Conservation (phyloP, 306 rosid genomes). For the Dryas octopetala region DNA sequence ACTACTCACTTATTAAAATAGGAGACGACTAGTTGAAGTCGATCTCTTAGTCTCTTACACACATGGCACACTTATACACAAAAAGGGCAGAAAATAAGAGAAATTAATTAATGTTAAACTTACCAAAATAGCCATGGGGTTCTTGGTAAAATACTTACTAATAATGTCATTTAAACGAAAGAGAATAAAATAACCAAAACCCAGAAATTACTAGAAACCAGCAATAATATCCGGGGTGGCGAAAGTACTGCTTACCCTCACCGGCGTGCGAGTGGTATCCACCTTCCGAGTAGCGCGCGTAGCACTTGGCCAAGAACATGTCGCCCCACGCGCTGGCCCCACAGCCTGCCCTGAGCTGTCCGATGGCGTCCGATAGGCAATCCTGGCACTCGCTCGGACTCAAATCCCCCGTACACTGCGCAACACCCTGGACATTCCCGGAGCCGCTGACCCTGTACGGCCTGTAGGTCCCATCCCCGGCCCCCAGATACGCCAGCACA, state of each 20-base stretch:
- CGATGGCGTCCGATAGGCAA: slow-evolving; percentile 71
- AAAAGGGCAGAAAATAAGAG: background rate
- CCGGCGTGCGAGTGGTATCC: slow-evolving; percentile 39
- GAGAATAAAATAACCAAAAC: background rate
- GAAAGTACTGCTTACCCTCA: slow-evolving; percentile 44
- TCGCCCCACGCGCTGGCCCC: slow-evolving; percentile 64
- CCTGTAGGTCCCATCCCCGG: slow-evolving; percentile 38
- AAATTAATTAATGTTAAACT: background rate
- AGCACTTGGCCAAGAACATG: slow-evolving; percentile 83
- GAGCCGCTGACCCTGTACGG: slow-evolving; percentile 34
- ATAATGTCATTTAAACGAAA: background rate
- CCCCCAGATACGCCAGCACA: slow-evolving; percentile 48
- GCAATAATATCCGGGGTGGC: slow-evolving; percentile 22
- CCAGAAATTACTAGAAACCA: slow-evolving; percentile 24
- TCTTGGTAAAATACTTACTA: background rate
- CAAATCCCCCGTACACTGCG: slow-evolving; percentile 91
- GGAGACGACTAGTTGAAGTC: background rate
- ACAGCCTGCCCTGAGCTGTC: slow-evolving; percentile 66
- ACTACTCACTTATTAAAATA: slow-evolving; percentile 1
- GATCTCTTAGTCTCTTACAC: background rate
- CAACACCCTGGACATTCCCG: slow-evolving; percentile 47
- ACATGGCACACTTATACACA: background rate
- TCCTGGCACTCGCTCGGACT: slow-evolving; percentile 76
- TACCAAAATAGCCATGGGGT: slow-evolving; percentile 11
- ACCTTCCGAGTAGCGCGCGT: slow-evolving; percentile 63